Conservation (phyloP, 805 yeast genomes). For the Yarrowia yakushimensis region DNA sequence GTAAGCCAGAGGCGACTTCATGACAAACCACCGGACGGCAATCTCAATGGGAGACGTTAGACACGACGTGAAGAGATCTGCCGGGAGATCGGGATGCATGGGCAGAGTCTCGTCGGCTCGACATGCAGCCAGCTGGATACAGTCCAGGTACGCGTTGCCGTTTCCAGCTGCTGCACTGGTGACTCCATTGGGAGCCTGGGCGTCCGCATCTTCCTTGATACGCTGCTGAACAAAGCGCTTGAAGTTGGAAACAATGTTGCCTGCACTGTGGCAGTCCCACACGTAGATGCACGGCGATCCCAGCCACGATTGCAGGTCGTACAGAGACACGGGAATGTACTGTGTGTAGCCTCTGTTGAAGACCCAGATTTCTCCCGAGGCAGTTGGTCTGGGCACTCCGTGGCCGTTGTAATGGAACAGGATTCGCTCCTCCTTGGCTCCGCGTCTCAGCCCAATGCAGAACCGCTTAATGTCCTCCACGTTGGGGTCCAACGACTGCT, state of each 20-base stretch:
- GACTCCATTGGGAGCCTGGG: constrained; percentile 59
- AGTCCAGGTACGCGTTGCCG: constrained; percentile 55
- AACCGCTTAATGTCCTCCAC: constrained; percentile 93
- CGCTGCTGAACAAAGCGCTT: constrained; percentile 86
- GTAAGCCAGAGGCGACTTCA: constrained; percentile 51
- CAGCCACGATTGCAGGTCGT: constrained; percentile 92
- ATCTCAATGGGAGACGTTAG: constrained; percentile 94
- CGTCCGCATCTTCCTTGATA: constrained; percentile 65
- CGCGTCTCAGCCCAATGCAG: constrained; percentile 81
- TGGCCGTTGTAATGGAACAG: constrained; percentile 96
- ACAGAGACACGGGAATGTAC: constrained; percentile 92
- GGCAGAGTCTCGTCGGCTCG: constrained; percentile 80
- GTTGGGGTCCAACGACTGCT: constrained; percentile 88
- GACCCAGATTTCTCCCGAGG: constrained; percentile 97
- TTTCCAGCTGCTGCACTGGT: constrained; percentile 35
- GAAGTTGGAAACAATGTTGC: constrained; percentile 85
- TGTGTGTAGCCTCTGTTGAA: constrained; percentile 96
- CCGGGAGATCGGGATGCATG: constrained; percentile 91
- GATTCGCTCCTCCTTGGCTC: constrained; percentile 90
- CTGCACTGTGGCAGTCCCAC: constrained; percentile 92
- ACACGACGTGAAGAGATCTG: constrained; percentile 93
- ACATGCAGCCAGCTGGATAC: constrained; percentile 93
- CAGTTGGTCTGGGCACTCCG: constrained; percentile 97
- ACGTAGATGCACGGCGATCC: constrained; percentile 97
- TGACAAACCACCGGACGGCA: constrained; percentile 83